Evolutionary conservation across 2,329 filamentous ascomycete species (phyloP).

Genomic region (Alternaria conjuncta): DNA sequence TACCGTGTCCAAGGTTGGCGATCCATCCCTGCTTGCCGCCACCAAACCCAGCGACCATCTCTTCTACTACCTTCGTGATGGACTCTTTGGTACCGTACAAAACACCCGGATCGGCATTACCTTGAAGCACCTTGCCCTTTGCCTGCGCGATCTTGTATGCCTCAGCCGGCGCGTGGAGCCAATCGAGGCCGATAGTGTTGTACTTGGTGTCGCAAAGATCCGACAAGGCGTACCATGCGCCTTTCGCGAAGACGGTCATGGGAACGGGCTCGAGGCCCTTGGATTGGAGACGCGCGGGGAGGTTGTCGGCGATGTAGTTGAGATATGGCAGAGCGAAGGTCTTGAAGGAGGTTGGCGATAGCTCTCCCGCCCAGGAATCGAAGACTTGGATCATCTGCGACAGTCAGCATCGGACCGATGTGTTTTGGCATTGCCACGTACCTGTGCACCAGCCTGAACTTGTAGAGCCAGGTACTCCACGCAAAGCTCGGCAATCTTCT

Average conservation of each 20-base stretch:
- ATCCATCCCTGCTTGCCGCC: slow-evolving; percentile 93
- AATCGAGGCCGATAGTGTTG: slow-evolving; percentile 92
- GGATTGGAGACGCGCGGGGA: slow-evolving; percentile 76
- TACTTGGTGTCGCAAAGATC: slow-evolving; percentile 87
- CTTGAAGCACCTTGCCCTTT: slow-evolving; percentile 83
- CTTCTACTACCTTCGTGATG: slow-evolving; percentile 81
- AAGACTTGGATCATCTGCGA: slow-evolving; percentile 87
- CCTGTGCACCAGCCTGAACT: slow-evolving; percentile 90
- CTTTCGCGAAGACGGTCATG: slow-evolving; percentile 98
- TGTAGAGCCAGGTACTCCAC: slow-evolving; percentile 94
- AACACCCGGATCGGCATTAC: slow-evolving; percentile 93
- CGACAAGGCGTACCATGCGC: slow-evolving; percentile 93
- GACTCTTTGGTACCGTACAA: slow-evolving; percentile 83
- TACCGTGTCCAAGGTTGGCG: slow-evolving; percentile 93
- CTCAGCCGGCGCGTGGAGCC: slow-evolving; percentile 87
- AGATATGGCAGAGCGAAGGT: slow-evolving; percentile 88
- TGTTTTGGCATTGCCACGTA: slow-evolving; percentile 39
- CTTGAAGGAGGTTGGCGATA: slow-evolving; percentile 83
- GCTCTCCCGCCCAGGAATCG: slow-evolving; percentile 96
- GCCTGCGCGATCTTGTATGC: slow-evolving; percentile 75
- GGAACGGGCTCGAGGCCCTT: slow-evolving; percentile 81
- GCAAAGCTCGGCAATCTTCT: slow-evolving; percentile 92
- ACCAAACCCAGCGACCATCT: slow-evolving; percentile 86
- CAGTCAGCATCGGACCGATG: slow-evolving; percentile 17
- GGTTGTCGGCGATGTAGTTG: slow-evolving; percentile 78